Base-by-base conservation (phyloP, 2,329 filamentous ascomycete species). In the Nemania diffusa region DNA sequence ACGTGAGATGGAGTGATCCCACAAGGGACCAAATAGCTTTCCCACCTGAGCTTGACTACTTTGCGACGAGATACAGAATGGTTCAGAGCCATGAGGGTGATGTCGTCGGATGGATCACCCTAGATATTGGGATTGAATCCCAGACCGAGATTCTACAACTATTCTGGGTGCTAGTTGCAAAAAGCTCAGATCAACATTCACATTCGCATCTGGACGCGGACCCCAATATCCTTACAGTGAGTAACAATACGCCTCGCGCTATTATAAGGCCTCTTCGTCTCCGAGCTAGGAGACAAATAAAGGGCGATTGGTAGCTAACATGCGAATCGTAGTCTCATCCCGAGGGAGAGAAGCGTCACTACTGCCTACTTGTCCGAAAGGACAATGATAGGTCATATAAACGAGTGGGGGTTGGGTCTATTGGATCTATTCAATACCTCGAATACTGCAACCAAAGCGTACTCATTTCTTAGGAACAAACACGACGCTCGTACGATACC, bases 81-180 rank as follows among this genome's bases (percentile, higher is more conserved):
- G 22, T 64, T 5, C 44, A 64, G n/a, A 52, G 42, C 15, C 8
- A 27, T 2, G 13, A 22, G 7, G 29, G 26, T 9, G 32, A 57
- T 13, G 11, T 34, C 15, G n/a, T 64, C 52, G 53, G 61, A 6
- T 64, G 53, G 61, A 34, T 64, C 13, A 64, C 53, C 8, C 46
- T 64, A 3, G 61, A 64, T 15, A n/a, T n/a, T 15, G 34, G 27
- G 4, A 34, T 44, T 8, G 44, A 57, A 44, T 42, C n/a, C 2
- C 46, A 17, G n/a, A 52, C 15, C 20, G 53, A 52, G 7, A 32
- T 57, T 20, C 34, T 53, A 1, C n/a, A 44, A n/a, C n/a, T 57
- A 34, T 58, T 51, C n/a, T 64, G 46, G 61, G 53, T 52, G 9
- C 26, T 34, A 20, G 61, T 64, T 26, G 53, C 46, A 2, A 63